Evolutionary conservation across 179 eudicot species (phyloP).

Genomic region (Silene coronaria): DNA sequence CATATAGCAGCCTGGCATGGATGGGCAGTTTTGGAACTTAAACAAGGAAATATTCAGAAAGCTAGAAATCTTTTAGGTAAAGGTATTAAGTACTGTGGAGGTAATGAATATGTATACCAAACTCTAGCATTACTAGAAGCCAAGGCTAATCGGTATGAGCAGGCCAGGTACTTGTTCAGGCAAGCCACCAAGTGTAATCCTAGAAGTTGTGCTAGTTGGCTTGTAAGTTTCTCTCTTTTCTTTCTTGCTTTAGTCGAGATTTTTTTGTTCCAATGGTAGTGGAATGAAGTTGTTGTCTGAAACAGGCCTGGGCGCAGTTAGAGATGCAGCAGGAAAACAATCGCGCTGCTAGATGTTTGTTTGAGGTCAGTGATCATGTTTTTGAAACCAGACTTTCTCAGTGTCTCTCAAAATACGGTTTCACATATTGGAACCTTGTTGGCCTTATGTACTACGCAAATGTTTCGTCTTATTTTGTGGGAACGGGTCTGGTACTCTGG

Average conservation of each 20-base stretch:
- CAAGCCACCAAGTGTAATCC: constrained; percentile 92
- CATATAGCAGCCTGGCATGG: constrained; percentile 99
- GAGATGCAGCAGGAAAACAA: constrained; percentile 82
- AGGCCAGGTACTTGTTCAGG: constrained; percentile 76
- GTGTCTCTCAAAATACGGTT: background rate
- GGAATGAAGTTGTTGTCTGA: constrained; percentile 7
- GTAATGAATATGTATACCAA: constrained; percentile 87
- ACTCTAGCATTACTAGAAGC: constrained; percentile 92
- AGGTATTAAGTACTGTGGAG: constrained; percentile 78
- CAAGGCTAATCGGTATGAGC: constrained; percentile 73
- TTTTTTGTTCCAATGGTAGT: background rate
- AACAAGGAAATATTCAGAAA: constrained; percentile 78
- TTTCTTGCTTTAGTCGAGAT: too few relatives aligned
- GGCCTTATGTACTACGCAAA: too few relatives aligned
- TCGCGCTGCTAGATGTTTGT: constrained; percentile 54
- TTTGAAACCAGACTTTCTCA: too few relatives aligned
- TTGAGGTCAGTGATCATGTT: constrained; percentile 73
- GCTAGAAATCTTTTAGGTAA: constrained; percentile 81
- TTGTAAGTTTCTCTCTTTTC: constrained; percentile 41
- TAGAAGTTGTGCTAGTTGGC: constrained; percentile 98
- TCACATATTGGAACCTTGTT: background rate
- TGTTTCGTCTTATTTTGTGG: too few relatives aligned
- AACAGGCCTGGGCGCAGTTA: constrained; percentile 93
- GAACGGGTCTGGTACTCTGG: too few relatives aligned
- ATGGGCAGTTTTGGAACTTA: constrained; percentile 90